phyloP scores from a whole-genome alignment of 305 asterid species.

The Andrographis paniculata region DNA sequence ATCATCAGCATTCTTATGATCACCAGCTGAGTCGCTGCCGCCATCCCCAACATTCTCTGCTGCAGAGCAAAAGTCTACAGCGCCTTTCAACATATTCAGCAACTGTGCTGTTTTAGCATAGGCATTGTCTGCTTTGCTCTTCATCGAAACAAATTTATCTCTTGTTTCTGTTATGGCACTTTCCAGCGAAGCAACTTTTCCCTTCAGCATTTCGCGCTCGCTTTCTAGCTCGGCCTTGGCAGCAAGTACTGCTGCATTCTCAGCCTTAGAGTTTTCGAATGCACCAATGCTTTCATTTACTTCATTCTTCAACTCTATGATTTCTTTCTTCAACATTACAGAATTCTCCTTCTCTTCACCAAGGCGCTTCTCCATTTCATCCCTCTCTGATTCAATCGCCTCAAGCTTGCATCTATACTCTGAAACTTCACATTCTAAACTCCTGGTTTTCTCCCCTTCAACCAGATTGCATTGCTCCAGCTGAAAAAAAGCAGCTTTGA shows the following conservation, averaged over 20 bases:
- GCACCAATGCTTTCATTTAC: constrained; percentile 21
- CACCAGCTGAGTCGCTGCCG: constrained; percentile 3
- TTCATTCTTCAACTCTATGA: constrained; percentile 33
- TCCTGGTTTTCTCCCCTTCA: constrained; percentile 27
- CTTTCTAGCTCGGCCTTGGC: constrained; percentile 40
- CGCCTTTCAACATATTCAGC: constrained; percentile 49
- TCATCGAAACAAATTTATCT: constrained; percentile 30
- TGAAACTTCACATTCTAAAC: constrained; percentile 39
- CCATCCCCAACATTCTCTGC: constrained; percentile 18
- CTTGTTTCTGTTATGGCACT: constrained; percentile 22
- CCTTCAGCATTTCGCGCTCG: constrained; percentile 28
- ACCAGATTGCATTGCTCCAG: constrained; percentile 27
- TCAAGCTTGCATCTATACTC: constrained; percentile 23
- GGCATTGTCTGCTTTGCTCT: constrained; percentile 32
- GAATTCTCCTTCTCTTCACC: constrained; percentile 35
- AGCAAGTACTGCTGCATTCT: constrained; percentile 22
- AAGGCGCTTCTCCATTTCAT: constrained; percentile 22
- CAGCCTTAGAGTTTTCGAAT: constrained; percentile 32
- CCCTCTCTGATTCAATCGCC: constrained; percentile 33
- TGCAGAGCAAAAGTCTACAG: constrained; percentile 34
- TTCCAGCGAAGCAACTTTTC: constrained; percentile 33
- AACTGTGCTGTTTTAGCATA: constrained; percentile 28
- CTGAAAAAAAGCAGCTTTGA: constrained; percentile 23
- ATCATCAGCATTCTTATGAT: constrained; percentile 25
- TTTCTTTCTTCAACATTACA: constrained; percentile 25